Conservation (phyloP, 129 eudicot genomes). For the Heracleum sosnowskyi region DNA sequence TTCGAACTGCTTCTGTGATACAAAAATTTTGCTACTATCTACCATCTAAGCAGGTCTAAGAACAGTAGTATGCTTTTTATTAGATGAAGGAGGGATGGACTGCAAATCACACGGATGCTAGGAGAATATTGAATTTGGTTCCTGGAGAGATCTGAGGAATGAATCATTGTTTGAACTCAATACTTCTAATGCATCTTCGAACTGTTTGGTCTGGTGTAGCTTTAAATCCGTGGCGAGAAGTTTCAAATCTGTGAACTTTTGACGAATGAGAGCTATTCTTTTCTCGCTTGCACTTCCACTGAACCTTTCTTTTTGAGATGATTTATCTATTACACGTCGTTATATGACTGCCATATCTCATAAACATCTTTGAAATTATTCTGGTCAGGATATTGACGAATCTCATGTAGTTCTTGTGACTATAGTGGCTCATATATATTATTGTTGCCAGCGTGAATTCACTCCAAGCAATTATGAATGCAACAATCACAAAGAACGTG, state of each 20-base stretch:
- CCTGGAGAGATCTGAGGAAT: slow-evolving; percentile 77
- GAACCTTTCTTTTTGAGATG: slow-evolving; percentile 48
- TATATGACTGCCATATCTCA: slow-evolving; percentile 65
- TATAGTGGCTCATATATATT: too few relatives aligned
- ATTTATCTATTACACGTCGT: too few relatives aligned
- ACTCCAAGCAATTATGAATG: too few relatives aligned
- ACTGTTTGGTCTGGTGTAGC: slow-evolving; percentile 75
- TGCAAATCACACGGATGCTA: slow-evolving; percentile 37
- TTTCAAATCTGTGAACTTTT: slow-evolving; percentile 80
- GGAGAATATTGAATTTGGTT: slow-evolving; percentile 67
- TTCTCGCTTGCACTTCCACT: slow-evolving; percentile 39
- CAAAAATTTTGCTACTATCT: slow-evolving; percentile 28
- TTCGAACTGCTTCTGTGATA: too few relatives aligned
- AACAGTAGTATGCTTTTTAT: slow-evolving; percentile 73
- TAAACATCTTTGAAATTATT: slow-evolving; percentile 56
- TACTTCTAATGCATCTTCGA: slow-evolving; percentile 89
- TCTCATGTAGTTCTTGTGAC: slow-evolving; percentile 24
- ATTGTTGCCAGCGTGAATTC: too few relatives aligned
- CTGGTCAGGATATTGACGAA: slow-evolving; percentile 30
- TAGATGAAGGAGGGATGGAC: slow-evolving; percentile 51
- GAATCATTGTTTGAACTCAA: slow-evolving; percentile 66
- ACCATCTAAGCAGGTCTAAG: slow-evolving; percentile 78
- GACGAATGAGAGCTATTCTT: slow-evolving; percentile 75
- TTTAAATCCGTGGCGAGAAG: slow-evolving; percentile 68
- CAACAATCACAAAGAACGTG: too few relatives aligned